Evolutionary conservation across 1,284 basidiomycete species (phyloP), one percentile per base, ranked within the genome.

Genomic region (Rhodotorula sp.): DNA sequence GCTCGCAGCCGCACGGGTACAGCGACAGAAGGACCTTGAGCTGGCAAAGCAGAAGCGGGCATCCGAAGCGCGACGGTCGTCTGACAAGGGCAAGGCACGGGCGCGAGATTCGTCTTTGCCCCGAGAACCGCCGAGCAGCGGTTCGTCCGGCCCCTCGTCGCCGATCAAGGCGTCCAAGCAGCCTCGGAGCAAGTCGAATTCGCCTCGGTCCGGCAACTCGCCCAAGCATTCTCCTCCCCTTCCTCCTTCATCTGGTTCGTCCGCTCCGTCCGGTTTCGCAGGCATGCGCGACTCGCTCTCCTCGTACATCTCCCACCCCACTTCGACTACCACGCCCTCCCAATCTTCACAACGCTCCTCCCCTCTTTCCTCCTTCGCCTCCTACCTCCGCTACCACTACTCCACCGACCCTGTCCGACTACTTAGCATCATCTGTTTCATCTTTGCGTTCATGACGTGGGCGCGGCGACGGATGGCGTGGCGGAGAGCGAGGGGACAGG

Each of bases 401-500:
- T 52, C 65, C 11, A 54, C 71, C 13, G 70, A 74, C 31, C 70
- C 70, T 1, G 26, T 74, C 22, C 56, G 73, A 11, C 46, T 74
- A 13, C 26, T 74, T 15, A 60, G 51, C 26, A 11, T 69, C n/a
- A 37, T 74, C 2, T 65, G 65, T 24, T 66, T 68, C 31, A 11
- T 64, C 20, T 59, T 72, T 20, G 72, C 72, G 15, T 34, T 74
- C 46, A 9, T 57, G 37, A 64, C 63, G 4, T 74, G 66, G 67
- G 58, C 65, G 15, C n/a, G 65, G 46, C n/a, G 65, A 46, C 26
- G 54, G n/a, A 18, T 58, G 7, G 16, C 30, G 16, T 18, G 44
- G 47, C 51, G 64, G 51, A 51, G 67, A 20, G 46, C 30, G 34
- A 34, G 52, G n/a, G 67, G 61, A 2, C 44, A 58, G 46, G 22